These are phyloP conservation scores for Penicillium sp. DNA, from an alignment of 2,329 filamentous ascomycete species.

Conservation along the genomic window DNA sequence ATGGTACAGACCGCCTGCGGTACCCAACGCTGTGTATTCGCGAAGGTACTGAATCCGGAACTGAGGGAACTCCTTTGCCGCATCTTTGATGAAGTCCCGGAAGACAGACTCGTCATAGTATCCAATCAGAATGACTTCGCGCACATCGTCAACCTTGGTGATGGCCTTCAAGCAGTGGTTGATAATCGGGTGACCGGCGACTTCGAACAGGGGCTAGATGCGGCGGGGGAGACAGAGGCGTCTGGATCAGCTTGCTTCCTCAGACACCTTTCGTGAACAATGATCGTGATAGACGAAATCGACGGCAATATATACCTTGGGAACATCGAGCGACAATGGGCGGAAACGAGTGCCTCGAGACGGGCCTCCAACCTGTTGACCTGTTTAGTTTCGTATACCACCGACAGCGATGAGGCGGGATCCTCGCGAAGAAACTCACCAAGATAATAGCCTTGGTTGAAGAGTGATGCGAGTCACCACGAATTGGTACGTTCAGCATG, in stretches of 20 bases:
- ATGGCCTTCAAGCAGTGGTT: conserved; percentile 94
- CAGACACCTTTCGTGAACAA: conserved; percentile 4
- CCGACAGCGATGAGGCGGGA: neutral
- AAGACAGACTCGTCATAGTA: conserved; percentile 98
- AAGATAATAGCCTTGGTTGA: conserved; percentile 92
- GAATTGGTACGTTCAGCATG: conserved; percentile 44
- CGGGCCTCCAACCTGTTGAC: conserved; percentile 76
- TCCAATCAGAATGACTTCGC: conserved; percentile 95
- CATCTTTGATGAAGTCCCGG: conserved; percentile 95
- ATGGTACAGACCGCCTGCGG: conserved; percentile 94
- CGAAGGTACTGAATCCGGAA: conserved; percentile 91
- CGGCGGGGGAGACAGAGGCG: neutral
- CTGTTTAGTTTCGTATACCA: conserved; percentile 25
- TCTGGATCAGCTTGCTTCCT: conserved; percentile 7
- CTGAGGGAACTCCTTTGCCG: conserved; percentile 74
- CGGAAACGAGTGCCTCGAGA: conserved; percentile 94
- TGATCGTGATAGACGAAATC: conserved; percentile 8
- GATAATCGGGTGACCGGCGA: conserved; percentile 96
- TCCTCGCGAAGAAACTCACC: conserved; percentile 48
- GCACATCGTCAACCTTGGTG: conserved; percentile 82
- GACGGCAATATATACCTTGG: conserved; percentile 60
- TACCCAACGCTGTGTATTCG: conserved; percentile 94
- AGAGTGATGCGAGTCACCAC: conserved; percentile 43
- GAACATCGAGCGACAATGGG: conserved; percentile 88
- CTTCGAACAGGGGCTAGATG: conserved; percentile 84